Conservation (phyloP, 2,329 filamentous ascomycete species). For the Ophiostoma piceae region DNA sequence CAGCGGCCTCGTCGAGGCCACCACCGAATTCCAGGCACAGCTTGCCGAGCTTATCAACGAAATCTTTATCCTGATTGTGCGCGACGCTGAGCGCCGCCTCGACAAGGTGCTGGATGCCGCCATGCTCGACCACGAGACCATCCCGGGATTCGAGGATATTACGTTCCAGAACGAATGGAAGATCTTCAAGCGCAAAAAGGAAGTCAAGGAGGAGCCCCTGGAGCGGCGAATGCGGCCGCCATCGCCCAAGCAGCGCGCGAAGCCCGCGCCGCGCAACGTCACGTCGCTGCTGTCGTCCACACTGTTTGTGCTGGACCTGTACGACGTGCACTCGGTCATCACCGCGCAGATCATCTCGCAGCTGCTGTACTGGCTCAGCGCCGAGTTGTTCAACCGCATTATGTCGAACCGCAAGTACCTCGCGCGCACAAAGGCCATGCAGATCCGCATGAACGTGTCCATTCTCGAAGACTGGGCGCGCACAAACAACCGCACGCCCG, state of each 20-base stretch:
- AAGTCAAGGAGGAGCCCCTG: slow-evolving; percentile 81
- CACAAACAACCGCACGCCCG: slow-evolving; percentile 85
- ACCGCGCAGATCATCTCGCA: slow-evolving; percentile 87
- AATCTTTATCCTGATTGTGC: slow-evolving; percentile 95
- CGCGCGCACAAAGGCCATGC: slow-evolving; percentile 96
- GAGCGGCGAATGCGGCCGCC: slow-evolving; percentile 90
- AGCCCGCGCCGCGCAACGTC: slow-evolving; percentile 88
- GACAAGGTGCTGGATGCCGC: slow-evolving; percentile 91
- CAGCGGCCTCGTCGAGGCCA: slow-evolving; percentile 69
- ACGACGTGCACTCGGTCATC: slow-evolving; percentile 97
- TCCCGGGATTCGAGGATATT: slow-evolving; percentile 93
- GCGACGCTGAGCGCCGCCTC: slow-evolving; percentile 90
- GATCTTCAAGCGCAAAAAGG: slow-evolving; percentile 84
- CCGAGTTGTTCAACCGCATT: slow-evolving; percentile 94
- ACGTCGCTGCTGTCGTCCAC: slow-evolving; percentile 93
- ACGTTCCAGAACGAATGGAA: slow-evolving; percentile 99
- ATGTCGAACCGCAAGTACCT: slow-evolving; percentile 95
- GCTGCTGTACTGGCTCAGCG: slow-evolving; percentile 90
- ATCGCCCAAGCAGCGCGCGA: slow-evolving; percentile 86
- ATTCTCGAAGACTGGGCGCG: slow-evolving; percentile 93
- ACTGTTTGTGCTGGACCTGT: slow-evolving; percentile 94
- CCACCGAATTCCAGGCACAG: slow-evolving; percentile 84
- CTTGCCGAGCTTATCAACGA: slow-evolving; percentile 94
- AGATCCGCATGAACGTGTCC: slow-evolving; percentile 98
- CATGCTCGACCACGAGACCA: slow-evolving; percentile 97